Evolutionary conservation across 768 basidiomycete species (phyloP).

Genomic region (Leccinellum rugosiceps): DNA sequence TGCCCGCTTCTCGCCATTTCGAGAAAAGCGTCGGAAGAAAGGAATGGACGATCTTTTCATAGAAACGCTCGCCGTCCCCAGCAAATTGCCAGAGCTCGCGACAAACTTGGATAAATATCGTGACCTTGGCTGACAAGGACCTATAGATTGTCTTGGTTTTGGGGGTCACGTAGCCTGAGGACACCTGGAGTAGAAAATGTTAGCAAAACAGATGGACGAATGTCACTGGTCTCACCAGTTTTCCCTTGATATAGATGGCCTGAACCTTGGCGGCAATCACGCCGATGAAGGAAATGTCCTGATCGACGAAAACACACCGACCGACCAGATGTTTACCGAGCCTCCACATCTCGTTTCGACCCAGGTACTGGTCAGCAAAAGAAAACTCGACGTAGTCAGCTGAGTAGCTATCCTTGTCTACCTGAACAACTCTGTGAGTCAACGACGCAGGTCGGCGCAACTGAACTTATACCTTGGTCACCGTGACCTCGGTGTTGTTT

Average conservation of each 20-base stretch:
- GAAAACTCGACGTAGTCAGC: constrained; percentile 86
- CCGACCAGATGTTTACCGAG: constrained; percentile 78
- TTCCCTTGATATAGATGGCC: constrained; percentile 66
- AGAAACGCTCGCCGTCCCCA: constrained; percentile 92
- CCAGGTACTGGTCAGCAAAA: constrained; percentile 94
- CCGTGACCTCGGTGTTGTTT: constrained; percentile 67
- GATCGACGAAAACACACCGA: constrained; percentile 77
- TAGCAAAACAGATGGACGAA: neutral
- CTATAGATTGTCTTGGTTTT: constrained; percentile 88
- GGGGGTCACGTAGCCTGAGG: constrained; percentile 75
- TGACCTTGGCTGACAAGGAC: constrained; percentile 86
- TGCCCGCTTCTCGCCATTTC: constrained; percentile 79
- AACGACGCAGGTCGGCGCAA: neutral
- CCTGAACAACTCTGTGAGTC: constrained; percentile 39
- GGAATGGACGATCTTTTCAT: constrained; percentile 97
- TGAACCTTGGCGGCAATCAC: constrained; percentile 81
- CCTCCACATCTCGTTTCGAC: constrained; percentile 96
- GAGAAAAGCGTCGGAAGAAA: constrained; percentile 88
- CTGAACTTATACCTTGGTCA: constrained; percentile 58
- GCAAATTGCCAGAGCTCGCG: constrained; percentile 96
- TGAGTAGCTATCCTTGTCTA: constrained; percentile 57
- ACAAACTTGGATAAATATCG: constrained; percentile 95
- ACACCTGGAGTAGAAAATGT: constrained; percentile 47
- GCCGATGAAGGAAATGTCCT: constrained; percentile 84
- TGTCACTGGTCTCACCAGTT: constrained; percentile 45